phyloP scores from a whole-genome alignment of 1,284 basidiomycete genomes.

The Cutaneotrichosporon daszewskae region DNA sequence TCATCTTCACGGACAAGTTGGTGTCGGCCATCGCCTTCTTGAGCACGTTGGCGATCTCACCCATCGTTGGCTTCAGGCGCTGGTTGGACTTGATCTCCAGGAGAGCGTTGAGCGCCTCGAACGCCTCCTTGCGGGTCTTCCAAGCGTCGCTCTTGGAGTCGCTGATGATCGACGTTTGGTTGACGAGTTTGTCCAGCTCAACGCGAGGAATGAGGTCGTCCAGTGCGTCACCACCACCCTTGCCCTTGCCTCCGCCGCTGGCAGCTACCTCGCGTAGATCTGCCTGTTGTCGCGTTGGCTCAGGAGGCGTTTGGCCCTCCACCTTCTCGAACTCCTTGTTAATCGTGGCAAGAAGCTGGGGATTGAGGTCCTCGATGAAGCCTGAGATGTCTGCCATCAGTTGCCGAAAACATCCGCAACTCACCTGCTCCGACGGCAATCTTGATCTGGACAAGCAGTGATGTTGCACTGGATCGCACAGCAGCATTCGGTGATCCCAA shows the following conservation, averaged over 20 bases:
- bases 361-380: slow-evolving; percentile 89
- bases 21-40: slow-evolving; percentile 85
- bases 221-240: slow-evolving; percentile 60
- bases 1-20: slow-evolving; percentile 86
- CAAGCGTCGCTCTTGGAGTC: slow-evolving; percentile 88
- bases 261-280: slow-evolving; percentile 57
- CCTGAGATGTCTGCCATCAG: slow-evolving; percentile 68
- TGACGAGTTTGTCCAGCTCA: slow-evolving; percentile 81
- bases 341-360: slow-evolving; percentile 88
- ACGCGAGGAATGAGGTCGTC: slow-evolving; percentile 94
- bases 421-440: slow-evolving; percentile 83
- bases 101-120: slow-evolving; percentile 76
- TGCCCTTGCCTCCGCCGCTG: slow-evolving; percentile 48
- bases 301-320: slow-evolving; percentile 70
- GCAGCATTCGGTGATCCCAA: slow-evolving; percentile 91
- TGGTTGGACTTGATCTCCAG: slow-evolving; percentile 88
- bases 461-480: slow-evolving; percentile 93
- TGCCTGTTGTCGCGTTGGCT: slow-evolving; percentile 67
- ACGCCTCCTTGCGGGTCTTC: slow-evolving; percentile 94
- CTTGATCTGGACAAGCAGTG: slow-evolving; percentile 83
- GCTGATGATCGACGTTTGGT: slow-evolving; percentile 72
- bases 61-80: slow-evolving; percentile 83
- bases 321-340: slow-evolving; percentile 89
- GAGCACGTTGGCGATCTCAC: slow-evolving; percentile 85
- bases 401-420: slow-evolving; percentile 29